A percentile compares a stretch with the other conserved stretches of the same genome.
phyloP scores from a whole-genome alignment of 495 filamentous ascomycete genomes.

The Cercophora sp. region DNA sequence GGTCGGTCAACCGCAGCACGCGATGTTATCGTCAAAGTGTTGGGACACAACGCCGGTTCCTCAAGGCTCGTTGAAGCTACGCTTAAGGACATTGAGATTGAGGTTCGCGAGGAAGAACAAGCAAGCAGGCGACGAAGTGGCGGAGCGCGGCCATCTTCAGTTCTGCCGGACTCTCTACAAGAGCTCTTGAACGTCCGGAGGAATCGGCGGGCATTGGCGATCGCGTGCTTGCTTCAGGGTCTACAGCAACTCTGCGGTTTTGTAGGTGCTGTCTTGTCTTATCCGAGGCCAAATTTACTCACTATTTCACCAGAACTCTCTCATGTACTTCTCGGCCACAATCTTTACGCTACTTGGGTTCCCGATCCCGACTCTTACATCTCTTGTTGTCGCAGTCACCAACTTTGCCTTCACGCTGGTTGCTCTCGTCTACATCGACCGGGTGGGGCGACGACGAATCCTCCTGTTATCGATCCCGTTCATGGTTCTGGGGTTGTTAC shows the following conservation, averaged over 20 bases:
- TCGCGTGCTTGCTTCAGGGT: constrained; percentile 81
- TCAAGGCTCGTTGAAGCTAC: constrained; percentile 50
- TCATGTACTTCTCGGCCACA: constrained; percentile 95
- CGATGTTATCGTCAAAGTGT: constrained; percentile 59
- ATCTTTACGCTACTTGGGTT: constrained; percentile 82
- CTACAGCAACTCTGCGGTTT: constrained; percentile 91
- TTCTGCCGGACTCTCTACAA: constrained; percentile 42
- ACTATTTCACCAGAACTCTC: constrained; percentile 57
- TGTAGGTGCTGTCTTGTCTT: constrained; percentile 39
- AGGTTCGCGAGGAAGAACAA: constrained; percentile 63
- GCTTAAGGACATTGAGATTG: constrained; percentile 62
- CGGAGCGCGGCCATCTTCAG: constrained; percentile 19
- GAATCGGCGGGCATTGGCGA: constrained; percentile 73
- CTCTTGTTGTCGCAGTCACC: constrained; percentile 74
- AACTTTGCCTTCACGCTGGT: constrained; percentile 79
- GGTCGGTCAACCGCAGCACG: constrained; percentile 57
- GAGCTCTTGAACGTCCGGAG: constrained; percentile 58
- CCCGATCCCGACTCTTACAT: constrained; percentile 72
- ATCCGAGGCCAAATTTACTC: neutral
- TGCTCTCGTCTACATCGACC: constrained; percentile 76
- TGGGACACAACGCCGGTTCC: constrained; percentile 47
- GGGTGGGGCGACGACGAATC: constrained; percentile 73
- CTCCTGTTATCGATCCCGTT: constrained; percentile 79
- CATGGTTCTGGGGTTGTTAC: constrained; percentile 69
- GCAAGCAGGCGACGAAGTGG: constrained; percentile 32